phyloP scores from a whole-genome alignment of 306 rosid species.

The Sicyos baderoa region DNA sequence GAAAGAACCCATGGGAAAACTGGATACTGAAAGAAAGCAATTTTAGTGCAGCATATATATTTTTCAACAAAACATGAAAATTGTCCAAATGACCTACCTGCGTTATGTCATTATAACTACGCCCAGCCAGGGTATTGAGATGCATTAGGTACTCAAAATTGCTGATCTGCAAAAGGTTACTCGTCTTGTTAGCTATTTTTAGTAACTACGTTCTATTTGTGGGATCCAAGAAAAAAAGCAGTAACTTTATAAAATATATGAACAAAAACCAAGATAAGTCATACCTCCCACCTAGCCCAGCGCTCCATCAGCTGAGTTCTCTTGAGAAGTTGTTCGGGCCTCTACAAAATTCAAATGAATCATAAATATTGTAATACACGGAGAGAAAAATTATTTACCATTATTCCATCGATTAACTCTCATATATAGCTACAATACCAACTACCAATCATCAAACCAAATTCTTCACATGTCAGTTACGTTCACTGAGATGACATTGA shows the following conservation, averaged over 20 bases:
- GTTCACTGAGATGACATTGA: neutral
- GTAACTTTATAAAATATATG: neutral
- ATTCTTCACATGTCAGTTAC: neutral
- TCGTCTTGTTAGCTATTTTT: slow-evolving; percentile 17
- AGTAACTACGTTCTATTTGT: slow-evolving; percentile 9
- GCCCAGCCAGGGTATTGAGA: slow-evolving; percentile 96
- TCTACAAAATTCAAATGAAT: slow-evolving; percentile 39
- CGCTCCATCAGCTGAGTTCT: slow-evolving; percentile 97
- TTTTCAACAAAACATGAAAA: slow-evolving; percentile 22
- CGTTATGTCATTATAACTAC: slow-evolving; percentile 93
- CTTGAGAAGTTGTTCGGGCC: slow-evolving; percentile 85
- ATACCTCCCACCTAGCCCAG: slow-evolving; percentile 99
- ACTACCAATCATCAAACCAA: slow-evolving; percentile 5
- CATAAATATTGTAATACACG: slow-evolving; percentile 3
- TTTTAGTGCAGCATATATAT: slow-evolving; percentile 23
- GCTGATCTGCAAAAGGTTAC: slow-evolving; percentile 72
- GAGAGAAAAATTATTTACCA: neutral
- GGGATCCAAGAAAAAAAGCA: neutral
- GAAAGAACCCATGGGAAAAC: slow-evolving; percentile 98
- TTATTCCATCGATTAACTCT: neutral
- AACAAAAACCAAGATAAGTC: slow-evolving; percentile 18
- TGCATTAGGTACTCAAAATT: slow-evolving; percentile 98
- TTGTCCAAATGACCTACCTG: slow-evolving; percentile 53
- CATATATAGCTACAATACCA: neutral
- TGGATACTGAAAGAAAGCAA: slow-evolving; percentile 64